Conservation (phyloP, 352 stramenopile species). For the Globisporangium radiosum region DNA sequence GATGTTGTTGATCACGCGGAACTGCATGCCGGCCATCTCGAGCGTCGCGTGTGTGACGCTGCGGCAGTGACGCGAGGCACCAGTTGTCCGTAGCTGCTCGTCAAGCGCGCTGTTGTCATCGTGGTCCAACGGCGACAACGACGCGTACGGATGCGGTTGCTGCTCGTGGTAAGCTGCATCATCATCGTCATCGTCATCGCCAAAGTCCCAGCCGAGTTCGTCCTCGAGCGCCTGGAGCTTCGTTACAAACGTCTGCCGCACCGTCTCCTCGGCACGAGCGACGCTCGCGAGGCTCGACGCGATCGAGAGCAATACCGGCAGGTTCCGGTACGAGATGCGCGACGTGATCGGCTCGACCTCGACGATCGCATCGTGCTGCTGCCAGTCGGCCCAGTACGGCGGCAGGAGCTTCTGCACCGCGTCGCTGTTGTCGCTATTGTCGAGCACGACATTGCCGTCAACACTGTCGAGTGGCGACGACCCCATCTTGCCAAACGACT, state of each 20-base stretch:
- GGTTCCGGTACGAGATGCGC: constrained; percentile 59
- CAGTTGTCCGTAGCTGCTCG: constrained; percentile 1
- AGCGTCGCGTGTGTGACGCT: constrained; percentile 27
- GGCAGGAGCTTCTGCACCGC: constrained; percentile 21
- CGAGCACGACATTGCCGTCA: background rate
- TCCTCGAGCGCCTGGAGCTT: constrained; percentile 29
- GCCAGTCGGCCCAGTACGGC: constrained; percentile 43
- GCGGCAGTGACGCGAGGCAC: background rate
- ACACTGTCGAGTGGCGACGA: background rate
- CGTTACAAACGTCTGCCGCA: constrained; percentile 30
- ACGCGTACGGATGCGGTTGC: constrained; percentile 29
- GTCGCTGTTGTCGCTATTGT: background rate
- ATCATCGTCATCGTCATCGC: constrained; percentile 19
- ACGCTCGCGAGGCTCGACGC: constrained; percentile 25
- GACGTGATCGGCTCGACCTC: constrained; percentile 49
- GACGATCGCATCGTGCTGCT: constrained; percentile 29
- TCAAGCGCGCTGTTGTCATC: constrained; percentile 8
- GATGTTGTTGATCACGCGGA: constrained; percentile 80
- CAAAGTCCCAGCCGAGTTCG: constrained; percentile 36
- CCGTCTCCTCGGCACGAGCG: constrained; percentile 32
- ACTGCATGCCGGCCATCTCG: constrained; percentile 35
- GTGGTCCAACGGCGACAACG: constrained; percentile 18
- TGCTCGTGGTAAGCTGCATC: constrained; percentile 10
- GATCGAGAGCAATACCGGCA: constrained; percentile 63
- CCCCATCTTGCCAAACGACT: background rate